phyloP scores from a whole-genome alignment of 148 eudicot genomes.

The Nyssa sinensis region DNA sequence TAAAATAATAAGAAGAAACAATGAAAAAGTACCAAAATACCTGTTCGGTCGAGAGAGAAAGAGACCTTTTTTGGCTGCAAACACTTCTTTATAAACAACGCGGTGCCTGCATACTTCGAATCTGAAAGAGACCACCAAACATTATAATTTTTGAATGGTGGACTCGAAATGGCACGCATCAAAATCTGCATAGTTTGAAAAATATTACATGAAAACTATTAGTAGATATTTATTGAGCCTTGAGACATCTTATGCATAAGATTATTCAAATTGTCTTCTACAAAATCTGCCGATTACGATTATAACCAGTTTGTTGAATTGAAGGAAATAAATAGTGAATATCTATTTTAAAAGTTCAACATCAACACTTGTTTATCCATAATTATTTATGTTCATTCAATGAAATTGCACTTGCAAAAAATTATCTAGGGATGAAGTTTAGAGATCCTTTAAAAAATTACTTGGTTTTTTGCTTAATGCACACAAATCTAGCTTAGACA shows the following conservation, averaged over 20 bases:
- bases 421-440: background rate
- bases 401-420: background rate
- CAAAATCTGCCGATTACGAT: background rate
- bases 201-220: background rate
- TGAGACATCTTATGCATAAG: background rate
- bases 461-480: background rate
- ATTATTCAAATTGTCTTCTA: background rate
- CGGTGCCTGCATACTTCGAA: slow-evolving; percentile 98
- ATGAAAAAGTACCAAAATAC: slow-evolving; percentile 27
- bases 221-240: background rate
- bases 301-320: background rate
- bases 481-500: background rate
- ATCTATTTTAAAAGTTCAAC: background rate
- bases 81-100: slow-evolving; percentile 83
- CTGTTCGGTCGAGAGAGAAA: slow-evolving; percentile 78
- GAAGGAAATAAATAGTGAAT: background rate
- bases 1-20: background rate
- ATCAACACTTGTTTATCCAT: background rate
- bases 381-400: background rate
- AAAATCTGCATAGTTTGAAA: slow-evolving; percentile 48
- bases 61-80: slow-evolving; percentile 68
- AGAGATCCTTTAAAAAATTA: background rate
- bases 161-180: slow-evolving; percentile 85
- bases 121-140: slow-evolving; percentile 99
- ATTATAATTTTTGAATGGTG: slow-evolving; percentile 68